Evolutionary conservation across 2,329 filamentous ascomycete species (phyloP).

Genomic region (Penicillium sp.): DNA sequence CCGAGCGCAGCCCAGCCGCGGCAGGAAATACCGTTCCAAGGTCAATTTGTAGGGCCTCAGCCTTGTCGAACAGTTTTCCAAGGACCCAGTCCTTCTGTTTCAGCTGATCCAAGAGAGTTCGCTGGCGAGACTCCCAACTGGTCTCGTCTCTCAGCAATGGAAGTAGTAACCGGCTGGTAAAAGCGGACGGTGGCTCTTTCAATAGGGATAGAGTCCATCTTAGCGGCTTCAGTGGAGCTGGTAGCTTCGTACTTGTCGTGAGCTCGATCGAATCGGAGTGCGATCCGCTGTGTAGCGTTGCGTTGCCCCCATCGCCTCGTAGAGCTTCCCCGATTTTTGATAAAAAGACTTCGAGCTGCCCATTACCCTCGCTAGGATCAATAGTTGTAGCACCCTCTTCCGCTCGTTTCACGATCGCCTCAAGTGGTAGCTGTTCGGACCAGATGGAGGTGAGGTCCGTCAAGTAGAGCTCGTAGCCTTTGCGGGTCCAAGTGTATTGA

Average conservation of each 20-base stretch:
- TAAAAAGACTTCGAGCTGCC: slow-evolving; percentile 57
- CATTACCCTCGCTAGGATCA: slow-evolving; percentile 57
- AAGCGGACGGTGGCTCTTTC: slow-evolving; percentile 38
- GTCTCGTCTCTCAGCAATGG: slow-evolving; percentile 54
- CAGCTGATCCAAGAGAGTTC: slow-evolving; percentile 50
- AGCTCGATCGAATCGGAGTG: slow-evolving; percentile 44
- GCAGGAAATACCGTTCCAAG: slow-evolving; percentile 58
- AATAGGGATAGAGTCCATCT: slow-evolving; percentile 53
- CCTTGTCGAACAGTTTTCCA: slow-evolving; percentile 57
- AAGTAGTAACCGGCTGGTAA: slow-evolving; percentile 53
- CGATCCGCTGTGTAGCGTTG: slow-evolving; percentile 28
- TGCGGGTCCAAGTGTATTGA: slow-evolving; percentile 32
- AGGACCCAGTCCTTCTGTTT: slow-evolving; percentile 60
- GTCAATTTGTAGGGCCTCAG: slow-evolving; percentile 57
- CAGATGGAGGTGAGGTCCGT: slow-evolving; percentile 61
- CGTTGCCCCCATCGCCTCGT: slow-evolving; percentile 30
- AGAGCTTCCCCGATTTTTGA: slow-evolving; percentile 55
- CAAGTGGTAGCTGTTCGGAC: slow-evolving; percentile 50
- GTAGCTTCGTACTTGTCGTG: slow-evolving; percentile 50
- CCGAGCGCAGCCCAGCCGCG: slow-evolving; percentile 46
- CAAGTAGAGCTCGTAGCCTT: slow-evolving; percentile 53
- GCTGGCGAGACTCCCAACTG: slow-evolving; percentile 48
- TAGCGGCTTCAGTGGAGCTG: slow-evolving; percentile 53
- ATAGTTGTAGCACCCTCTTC: slow-evolving; percentile 53
- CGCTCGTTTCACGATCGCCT: slow-evolving; percentile 51